Evolutionary conservation across 2,329 filamentous ascomycete species (phyloP).

Genomic region (Penicillium sp.): DNA sequence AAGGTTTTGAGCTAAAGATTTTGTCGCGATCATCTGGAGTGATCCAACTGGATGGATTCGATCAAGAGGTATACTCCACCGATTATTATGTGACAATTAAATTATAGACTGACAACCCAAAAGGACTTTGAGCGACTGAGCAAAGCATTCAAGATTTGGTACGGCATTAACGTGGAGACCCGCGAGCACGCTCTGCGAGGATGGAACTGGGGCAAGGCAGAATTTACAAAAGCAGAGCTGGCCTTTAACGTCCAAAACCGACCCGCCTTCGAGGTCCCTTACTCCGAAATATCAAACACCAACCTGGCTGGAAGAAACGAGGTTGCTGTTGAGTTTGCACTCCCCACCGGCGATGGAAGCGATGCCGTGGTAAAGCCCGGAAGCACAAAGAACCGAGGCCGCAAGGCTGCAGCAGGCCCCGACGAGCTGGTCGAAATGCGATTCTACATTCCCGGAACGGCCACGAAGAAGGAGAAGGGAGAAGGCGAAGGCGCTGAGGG

Average conservation of each 20-base stretch:
- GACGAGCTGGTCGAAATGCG: slow-evolving; percentile 98
- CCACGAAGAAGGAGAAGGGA: slow-evolving; percentile 67
- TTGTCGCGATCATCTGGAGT: slow-evolving; percentile 79
- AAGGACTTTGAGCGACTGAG: slow-evolving; percentile 83
- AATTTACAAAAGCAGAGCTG: slow-evolving; percentile 92
- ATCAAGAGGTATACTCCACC: slow-evolving; percentile 63
- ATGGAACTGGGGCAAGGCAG: slow-evolving; percentile 99
- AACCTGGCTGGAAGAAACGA: slow-evolving; percentile 97
- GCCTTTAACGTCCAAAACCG: slow-evolving; percentile 96
- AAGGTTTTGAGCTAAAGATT: slow-evolving; percentile 92
- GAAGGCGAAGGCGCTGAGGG: slow-evolving; percentile 64
- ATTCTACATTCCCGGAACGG: slow-evolving; percentile 93
- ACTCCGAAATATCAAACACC: slow-evolving; percentile 95
- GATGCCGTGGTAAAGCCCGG: slow-evolving; percentile 72
- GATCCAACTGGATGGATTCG: slow-evolving; percentile 92
- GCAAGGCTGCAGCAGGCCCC: slow-evolving; percentile 81
- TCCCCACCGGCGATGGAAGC: slow-evolving; percentile 69
- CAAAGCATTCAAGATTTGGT: slow-evolving; percentile 98
- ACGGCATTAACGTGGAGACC: slow-evolving; percentile 86
- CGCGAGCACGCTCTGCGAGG: slow-evolving; percentile 92
- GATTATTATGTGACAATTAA: not conserved
- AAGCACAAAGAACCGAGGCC: slow-evolving; percentile 68
- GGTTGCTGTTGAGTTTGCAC: slow-evolving; percentile 89
- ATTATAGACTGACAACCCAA: slow-evolving; percentile 12
- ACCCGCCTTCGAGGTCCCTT: slow-evolving; percentile 93